Percentiles rank a stretch among this genome's conserved stretches.
phyloP scores from a whole-genome alignment of 2,329 filamentous ascomycete species.

The Xylariaceae sp. region DNA sequence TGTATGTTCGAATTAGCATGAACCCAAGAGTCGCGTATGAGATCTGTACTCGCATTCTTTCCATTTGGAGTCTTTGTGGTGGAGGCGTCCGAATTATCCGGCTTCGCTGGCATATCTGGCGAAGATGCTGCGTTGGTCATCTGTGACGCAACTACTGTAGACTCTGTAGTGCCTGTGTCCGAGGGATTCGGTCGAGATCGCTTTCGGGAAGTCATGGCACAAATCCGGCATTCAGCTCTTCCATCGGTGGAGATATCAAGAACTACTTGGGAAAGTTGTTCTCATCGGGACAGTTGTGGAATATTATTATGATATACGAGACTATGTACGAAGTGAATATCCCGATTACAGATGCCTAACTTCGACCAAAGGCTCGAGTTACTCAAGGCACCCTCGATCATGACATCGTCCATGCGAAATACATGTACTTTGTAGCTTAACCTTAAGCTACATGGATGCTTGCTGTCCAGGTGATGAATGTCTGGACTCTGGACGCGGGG shows the following conservation, averaged over 20 bases:
- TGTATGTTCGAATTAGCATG: constrained; percentile 12
- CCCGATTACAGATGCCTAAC: neutral
- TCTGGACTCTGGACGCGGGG: too few species aligned
- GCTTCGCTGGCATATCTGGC: constrained; percentile 19
- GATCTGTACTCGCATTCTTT: constrained; percentile 19
- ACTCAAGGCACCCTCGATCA: too few species aligned
- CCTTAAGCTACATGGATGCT: too few species aligned
- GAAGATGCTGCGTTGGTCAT: constrained; percentile 10
- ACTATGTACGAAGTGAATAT: too few species aligned
- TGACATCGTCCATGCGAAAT: too few species aligned
- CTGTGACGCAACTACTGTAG: constrained; percentile 25
- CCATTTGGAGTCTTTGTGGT: constrained; percentile 11
- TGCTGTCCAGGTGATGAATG: too few species aligned
- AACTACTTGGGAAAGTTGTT: neutral
- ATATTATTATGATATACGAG: too few species aligned
- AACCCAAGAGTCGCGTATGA: neutral
- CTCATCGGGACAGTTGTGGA: too few species aligned
- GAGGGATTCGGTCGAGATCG: constrained; percentile 34
- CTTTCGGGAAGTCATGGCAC: constrained; percentile 38
- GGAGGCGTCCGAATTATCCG: constrained; percentile 16
- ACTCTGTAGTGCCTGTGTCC: constrained; percentile 20
- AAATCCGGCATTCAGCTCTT: constrained; percentile 1
- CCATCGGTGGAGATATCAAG: constrained; percentile 1
- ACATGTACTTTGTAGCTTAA: too few species aligned
- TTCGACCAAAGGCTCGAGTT: too few species aligned